Base-by-base conservation (phyloP, 345 rosid genomes). In the Rhodomyrtus tomentosa region DNA sequence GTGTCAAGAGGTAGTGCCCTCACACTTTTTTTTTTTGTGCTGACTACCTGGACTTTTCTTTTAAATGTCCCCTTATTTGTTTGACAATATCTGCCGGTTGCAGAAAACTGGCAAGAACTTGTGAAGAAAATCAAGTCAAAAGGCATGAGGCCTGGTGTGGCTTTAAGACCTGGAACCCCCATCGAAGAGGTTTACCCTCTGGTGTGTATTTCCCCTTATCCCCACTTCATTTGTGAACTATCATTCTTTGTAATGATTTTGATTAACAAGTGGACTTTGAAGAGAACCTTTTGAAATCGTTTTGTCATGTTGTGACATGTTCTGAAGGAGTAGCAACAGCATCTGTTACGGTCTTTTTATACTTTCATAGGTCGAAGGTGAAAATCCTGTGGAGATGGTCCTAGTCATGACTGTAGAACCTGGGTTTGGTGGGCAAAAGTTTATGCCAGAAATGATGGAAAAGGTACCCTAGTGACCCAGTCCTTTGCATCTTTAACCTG, bases 361-460 rank as follows among this genome's bases (percentile, higher is more conserved):
- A 15, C 3, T 9, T 55, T 59, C 82, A 40, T 87, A 96, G 99
- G 90, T 95, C n/a, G 95, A 95, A 83, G 90, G 91, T 81, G 87
- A 89, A 90, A 87, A 89, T 89, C 95, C 95, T 2, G 98, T 97
- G 53, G 98, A 95, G 86, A 90, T 95, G 96, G 99, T 96, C 86
- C 99, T 95, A 83, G 96, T 96, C 84, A 95, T 96, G 98, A 95
- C 98, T 8, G 96, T 95, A 29, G 98, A 95, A 85, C 98, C 96
- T 87, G 98, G 96, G 82, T 95, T 95, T 87, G 98, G 98, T 15
- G 99, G 98, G 62, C 98, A 95, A 85, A 94, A 94, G 89, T 96
- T 96, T 91, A 96, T 96, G 96, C 96, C 92, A 32, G 90, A 84
- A 50, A 95, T 85, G 91, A 96, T 96, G 98, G 95, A 94, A 52